These are phyloP conservation scores for Vaccinium darrowii DNA, from an alignment of 148 eudicot genomes.

Conservation along the genomic window DNA sequence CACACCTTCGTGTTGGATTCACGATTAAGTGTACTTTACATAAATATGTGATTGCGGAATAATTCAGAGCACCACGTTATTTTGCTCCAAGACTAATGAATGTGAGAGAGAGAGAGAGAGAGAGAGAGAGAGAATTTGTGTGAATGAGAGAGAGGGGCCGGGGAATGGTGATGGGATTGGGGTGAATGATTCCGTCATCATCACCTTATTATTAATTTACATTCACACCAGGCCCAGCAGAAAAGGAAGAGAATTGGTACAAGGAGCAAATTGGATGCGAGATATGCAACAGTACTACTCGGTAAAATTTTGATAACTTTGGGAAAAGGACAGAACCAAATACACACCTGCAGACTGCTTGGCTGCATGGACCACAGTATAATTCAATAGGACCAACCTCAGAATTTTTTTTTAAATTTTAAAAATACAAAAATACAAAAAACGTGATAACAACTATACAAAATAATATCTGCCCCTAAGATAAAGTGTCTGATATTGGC, in stretches of 20 bases:
- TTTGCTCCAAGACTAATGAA: no score
- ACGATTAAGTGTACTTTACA: no score
- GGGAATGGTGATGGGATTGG: not conserved
- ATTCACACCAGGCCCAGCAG: not conserved
- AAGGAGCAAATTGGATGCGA: not conserved
- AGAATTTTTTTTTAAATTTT: no score
- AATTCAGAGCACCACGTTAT: no score
- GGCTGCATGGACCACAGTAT: not conserved
- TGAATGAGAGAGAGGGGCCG: not conserved
- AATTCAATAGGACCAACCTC: not conserved
- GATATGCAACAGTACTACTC: not conserved
- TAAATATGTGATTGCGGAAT: no score
- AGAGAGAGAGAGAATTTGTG: slow-evolving; percentile 16
- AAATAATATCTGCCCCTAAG: no score
- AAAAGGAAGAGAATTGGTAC: not conserved
- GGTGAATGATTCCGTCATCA: slow-evolving; percentile 19
- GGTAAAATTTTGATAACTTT: not conserved
- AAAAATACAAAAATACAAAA: no score
- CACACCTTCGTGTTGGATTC: no score
- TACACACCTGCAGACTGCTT: not conserved
- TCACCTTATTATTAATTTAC: slow-evolving; percentile 19
- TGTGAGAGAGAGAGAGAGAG: slow-evolving; percentile 1
- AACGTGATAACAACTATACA: no score
- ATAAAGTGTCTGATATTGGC: no score
- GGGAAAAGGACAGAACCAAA: slow-evolving; percentile 2